Conservation (phyloP, 1,284 basidiomycete species). For the Apiotrichum domesticum region DNA sequence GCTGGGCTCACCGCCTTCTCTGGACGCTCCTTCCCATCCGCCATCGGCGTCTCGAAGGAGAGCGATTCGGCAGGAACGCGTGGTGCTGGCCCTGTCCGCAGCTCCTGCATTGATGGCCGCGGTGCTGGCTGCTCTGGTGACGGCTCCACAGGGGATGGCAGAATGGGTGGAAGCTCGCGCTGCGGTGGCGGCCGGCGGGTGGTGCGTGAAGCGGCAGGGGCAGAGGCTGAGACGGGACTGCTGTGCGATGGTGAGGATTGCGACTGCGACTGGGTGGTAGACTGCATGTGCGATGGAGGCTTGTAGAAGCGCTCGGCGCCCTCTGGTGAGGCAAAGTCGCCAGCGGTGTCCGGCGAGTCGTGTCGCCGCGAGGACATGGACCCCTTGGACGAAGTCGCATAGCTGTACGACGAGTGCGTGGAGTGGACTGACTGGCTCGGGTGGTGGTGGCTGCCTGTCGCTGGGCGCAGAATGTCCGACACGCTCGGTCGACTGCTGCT, state of each 20-base stretch:
- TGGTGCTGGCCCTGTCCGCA: neutral
- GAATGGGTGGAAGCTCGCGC: no score
- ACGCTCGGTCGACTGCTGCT: neutral
- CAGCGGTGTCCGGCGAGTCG: neutral
- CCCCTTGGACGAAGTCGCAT: neutral
- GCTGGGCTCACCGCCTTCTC: slow-evolving; percentile 13
- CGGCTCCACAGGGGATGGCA: no score
- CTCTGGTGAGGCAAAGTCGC: neutral
- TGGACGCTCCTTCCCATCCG: neutral
- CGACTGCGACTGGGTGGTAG: neutral
- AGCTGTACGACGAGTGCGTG: neutral
- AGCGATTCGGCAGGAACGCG: no score
- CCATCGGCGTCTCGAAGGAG: neutral
- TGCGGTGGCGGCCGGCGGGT: no score
- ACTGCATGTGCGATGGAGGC: slow-evolving; percentile 1
- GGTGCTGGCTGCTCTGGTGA: no score
- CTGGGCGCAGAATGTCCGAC: neutral
- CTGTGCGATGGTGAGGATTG: neutral
- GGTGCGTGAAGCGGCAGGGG: neutral
- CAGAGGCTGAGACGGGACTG: neutral
- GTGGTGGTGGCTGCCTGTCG: no score
- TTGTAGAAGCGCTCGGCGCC: neutral
- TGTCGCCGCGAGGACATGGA: neutral
- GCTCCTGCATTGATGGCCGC: no score
- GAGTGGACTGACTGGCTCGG: neutral